Evolutionary conservation across 192 early-diverging fungal genomes (phyloP), one percentile per base, ranked within the genome.

Genomic region (Funneliformis mosseae): DNA sequence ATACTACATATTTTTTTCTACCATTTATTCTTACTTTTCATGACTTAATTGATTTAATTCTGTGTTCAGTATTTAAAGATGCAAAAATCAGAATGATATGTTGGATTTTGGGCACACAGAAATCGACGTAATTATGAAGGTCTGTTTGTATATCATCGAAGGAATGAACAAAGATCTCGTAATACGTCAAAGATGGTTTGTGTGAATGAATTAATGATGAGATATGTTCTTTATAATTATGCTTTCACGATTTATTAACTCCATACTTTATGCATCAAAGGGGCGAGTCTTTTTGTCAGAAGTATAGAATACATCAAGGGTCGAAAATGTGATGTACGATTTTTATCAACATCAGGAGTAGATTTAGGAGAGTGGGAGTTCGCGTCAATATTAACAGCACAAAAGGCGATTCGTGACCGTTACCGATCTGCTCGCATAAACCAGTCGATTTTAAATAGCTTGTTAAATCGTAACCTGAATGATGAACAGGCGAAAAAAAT

Each of bases 181-280:
- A 74, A 71, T 79, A 79, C 68, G 61, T 33, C 42, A 70, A 80
- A 80, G 42, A 80, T 80, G 79, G 70, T 80, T 80, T 48, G 79
- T 80, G 23, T 73, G 45, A 73, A 71, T 73, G 61, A 62, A 25
- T 60, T 12, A 60, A 60, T 60, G n/a, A 61, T 61, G 60, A 80
- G 43, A 80, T 80, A 4, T 69, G 38, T 76, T 78, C 10, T 45
- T 79, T 55, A 38, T 8, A 43, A 73, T 73, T 61, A 73, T 27
- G 28, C 21, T 48, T 73, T 79, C 41, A 79, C 38, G 9, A 79
- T 46, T 73, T 74, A 73, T 33, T 71, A 4, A 63, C 39, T 41
- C 33, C 68, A 80, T 59, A 80, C 18, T 80, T 72, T 69, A 80
- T 72, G 28, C 60, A 72, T 73, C 25, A 55, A 50, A 80, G 48